Conservation (phyloP, 352 stramenopile species). For the Phytopythium helicoides region DNA sequence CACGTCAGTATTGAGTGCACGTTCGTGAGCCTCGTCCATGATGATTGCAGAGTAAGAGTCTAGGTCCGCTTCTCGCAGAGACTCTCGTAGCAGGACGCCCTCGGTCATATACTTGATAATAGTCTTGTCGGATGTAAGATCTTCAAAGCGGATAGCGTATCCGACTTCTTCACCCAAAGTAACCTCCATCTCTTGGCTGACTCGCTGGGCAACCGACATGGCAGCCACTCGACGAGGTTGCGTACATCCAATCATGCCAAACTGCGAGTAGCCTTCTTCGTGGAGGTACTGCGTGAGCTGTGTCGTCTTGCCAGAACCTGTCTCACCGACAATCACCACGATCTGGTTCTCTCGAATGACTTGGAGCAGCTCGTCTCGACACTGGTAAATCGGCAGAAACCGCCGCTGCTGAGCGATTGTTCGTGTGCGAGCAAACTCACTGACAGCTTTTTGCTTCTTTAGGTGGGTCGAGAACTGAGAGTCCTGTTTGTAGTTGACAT, state of each 20-base stretch:
- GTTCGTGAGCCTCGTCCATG: slow-evolving; percentile 95
- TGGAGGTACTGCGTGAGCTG: slow-evolving; percentile 96
- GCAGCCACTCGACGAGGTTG: slow-evolving; percentile 98
- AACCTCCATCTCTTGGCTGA: slow-evolving; percentile 97
- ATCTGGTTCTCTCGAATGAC: slow-evolving; percentile 98
- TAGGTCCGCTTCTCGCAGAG: slow-evolving; percentile 83
- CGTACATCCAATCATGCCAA: slow-evolving; percentile 95
- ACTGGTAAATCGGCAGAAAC: slow-evolving; percentile 96
- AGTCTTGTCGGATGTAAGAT: slow-evolving; percentile 93
- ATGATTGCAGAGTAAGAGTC: slow-evolving; percentile 90
- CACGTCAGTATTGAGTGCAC: slow-evolving; percentile 93
- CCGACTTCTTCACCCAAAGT: slow-evolving; percentile 88
- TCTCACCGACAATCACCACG: slow-evolving; percentile 98
- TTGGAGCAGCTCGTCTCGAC: slow-evolving; percentile 94
- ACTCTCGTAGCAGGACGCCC: slow-evolving; percentile 92
- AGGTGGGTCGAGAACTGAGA: slow-evolving; percentile 94
- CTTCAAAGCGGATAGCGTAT: slow-evolving; percentile 95
- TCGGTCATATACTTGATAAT: slow-evolving; percentile 98
- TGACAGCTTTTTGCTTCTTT: slow-evolving; percentile 90
- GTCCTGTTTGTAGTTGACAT: slow-evolving; percentile 94
- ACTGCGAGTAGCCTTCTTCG: slow-evolving; percentile 89
- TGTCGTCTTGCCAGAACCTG: slow-evolving; percentile 97
- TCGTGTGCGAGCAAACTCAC: slow-evolving; percentile 96
- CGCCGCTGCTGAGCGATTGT: slow-evolving; percentile 95
- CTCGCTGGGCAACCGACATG: slow-evolving; percentile 98